phyloP scores from a whole-genome alignment of 352 stramenopile genomes.

The Achlya hypogyna region DNA sequence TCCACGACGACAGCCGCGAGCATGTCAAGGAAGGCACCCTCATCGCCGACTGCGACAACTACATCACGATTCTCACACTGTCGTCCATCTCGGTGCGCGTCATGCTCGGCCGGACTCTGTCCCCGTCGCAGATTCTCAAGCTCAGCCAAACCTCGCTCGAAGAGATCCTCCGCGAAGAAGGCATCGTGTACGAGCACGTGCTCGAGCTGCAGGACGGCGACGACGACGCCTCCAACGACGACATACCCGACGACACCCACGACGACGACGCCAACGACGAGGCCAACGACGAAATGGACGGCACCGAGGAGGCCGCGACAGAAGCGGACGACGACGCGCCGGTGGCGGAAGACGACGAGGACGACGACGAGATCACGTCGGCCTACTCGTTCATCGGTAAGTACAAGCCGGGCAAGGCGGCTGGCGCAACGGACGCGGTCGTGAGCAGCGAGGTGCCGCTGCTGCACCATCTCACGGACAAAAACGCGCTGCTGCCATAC shows the following conservation, averaged over 20 bases:
- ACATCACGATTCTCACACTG: conserved; percentile 59
- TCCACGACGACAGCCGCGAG: conserved; percentile 73
- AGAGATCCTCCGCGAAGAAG: conserved; percentile 61
- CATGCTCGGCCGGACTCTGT: conserved; percentile 58
- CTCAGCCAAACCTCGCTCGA: conserved; percentile 79
- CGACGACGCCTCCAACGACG: background rate
- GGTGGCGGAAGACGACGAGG: conserved; percentile 21
- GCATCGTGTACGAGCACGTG: conserved; percentile 49
- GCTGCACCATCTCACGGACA: conserved; percentile 27
- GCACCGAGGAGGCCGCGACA: conserved; percentile 24
- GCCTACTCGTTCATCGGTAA: conserved; percentile 68
- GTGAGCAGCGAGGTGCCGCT: background rate
- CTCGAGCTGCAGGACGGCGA: conserved; percentile 31
- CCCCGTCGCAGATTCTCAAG: conserved; percentile 76
- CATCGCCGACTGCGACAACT: conserved; percentile 75
- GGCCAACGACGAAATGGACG: conserved; percentile 21
- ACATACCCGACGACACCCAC: background rate
- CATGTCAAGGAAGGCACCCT: conserved; percentile 84
- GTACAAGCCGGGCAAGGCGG: conserved; percentile 30
- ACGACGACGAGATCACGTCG: conserved; percentile 23
- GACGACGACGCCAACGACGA: conserved; percentile 21
- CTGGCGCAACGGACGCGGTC: background rate
- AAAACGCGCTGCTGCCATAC: conserved; percentile 71
- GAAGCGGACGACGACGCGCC: conserved; percentile 23
- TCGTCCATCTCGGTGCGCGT: conserved; percentile 79